Base-by-base conservation (phyloP, 345 rosid genomes). In the Arabis alpina region DNA sequence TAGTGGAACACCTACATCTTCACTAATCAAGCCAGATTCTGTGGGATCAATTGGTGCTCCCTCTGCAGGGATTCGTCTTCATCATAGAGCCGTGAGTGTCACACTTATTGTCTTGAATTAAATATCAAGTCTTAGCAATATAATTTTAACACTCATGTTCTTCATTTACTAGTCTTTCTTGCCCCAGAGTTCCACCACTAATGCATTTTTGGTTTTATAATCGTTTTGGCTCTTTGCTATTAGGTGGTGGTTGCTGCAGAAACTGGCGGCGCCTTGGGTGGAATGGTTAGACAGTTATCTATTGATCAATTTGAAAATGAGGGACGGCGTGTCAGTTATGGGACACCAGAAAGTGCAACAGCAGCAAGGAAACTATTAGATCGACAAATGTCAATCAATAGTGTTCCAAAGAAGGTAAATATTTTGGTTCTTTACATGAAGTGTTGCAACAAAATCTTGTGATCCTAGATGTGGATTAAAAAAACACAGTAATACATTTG, bases 221-320 rank as follows among this genome's bases (percentile, higher is more conserved):
- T 76, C 49, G 43, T 58, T 41, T 47, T 80, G 25, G 37, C 13
- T 16, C 49, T 15, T 52, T 79, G 30, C 69, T 82, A 87, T 65
- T 34, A 73, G 97, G 97, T 91, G 36, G 96, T 91, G 79, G 82
- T 91, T 69, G 91, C 97, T 66, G 90, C 96, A 63, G 96, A 91
- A 82, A 85, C 97, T 54, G 86, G 89, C 78, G 97, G 95, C 67
- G 93, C 91, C 70, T 82, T 91, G 74, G 96, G 97, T 62, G 93
- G 97, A 68, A 84, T 89, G 95, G 96, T 89, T 53, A 83, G 95
- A 74, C 96, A 86, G 74, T 84, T 88, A 77, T 89, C 97, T n/a
- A 87, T 88, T 27, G 96, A 91, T 75, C 97, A 91, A 72, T 91
- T 91, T 80, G 97, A 91, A 83, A 88, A 88, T 78, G 97, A 91